Percentiles rank a stretch among this genome's conserved stretches.
These are phyloP conservation scores for Pisolithus microcarpus DNA, from an alignment of 768 basidiomycete genomes.

Conservation along the genomic window DNA sequence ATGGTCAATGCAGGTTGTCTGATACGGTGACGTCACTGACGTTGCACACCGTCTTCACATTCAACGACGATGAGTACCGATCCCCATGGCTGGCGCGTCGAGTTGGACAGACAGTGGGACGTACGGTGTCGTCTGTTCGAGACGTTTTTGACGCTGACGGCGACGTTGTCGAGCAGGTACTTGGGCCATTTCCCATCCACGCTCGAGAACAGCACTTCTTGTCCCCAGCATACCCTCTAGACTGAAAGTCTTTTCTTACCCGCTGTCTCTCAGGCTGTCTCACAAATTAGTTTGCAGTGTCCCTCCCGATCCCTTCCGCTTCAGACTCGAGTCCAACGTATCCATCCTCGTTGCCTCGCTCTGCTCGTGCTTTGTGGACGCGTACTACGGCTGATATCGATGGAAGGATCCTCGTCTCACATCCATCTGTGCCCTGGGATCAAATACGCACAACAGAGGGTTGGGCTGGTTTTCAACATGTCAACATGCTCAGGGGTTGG, in stretches of 20 bases:
- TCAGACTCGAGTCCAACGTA: slow-evolving; percentile 26
- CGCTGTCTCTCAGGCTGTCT: not conserved
- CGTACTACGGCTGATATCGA: slow-evolving; percentile 33
- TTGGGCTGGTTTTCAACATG: slow-evolving; percentile 83
- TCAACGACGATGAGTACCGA: not conserved
- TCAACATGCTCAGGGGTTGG: slow-evolving; percentile 59
- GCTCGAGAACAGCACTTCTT: slow-evolving; percentile 79
- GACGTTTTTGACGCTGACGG: not conserved
- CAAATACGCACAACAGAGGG: slow-evolving; percentile 70
- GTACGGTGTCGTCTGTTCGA: slow-evolving; percentile 13
- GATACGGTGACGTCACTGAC: too few relatives aligned
- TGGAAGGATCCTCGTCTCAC: slow-evolving; percentile 53
- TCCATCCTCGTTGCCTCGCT: slow-evolving; percentile 46
- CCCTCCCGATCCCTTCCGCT: slow-evolving; percentile 8
- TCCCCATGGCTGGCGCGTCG: slow-evolving; percentile 14
- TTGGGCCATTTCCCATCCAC: slow-evolving; percentile 80
- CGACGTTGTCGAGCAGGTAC: slow-evolving; percentile 37
- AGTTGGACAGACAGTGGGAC: slow-evolving; percentile 23
- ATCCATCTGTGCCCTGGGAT: slow-evolving; percentile 59
- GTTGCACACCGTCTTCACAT: too few relatives aligned
- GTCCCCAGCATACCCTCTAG: slow-evolving; percentile 68
- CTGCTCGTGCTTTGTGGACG: slow-evolving; percentile 51
- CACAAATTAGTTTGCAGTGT: slow-evolving; percentile 5
- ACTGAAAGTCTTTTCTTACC: slow-evolving; percentile 38
- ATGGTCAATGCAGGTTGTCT: too few relatives aligned